Evolutionary conservation across 2,329 filamentous ascomycete species (phyloP), one percentile per base, ranked within the genome.

Genomic region (Rachicladosporium sp.): DNA sequence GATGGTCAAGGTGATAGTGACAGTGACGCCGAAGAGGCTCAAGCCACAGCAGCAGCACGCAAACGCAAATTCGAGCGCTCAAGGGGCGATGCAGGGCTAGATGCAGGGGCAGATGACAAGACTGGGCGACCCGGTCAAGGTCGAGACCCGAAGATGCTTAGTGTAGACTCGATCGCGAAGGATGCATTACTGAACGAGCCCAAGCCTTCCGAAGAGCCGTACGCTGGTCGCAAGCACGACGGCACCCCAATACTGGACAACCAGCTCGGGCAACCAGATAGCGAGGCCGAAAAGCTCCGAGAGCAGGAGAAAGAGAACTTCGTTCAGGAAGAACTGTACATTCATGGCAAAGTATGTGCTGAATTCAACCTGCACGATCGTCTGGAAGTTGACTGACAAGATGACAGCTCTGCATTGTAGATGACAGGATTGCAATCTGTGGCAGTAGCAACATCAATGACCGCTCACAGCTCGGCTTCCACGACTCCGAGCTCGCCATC

Each of bases 251-350:
- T 43, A 2, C 50, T 49, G 9, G 45, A 49, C 3, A 27, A 27
- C 23, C 23, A 27, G 23, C 23, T 27, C 23, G 45, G 44, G n/a
- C 48, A 51, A 29, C 34, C 33, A 3, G 41, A 41, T 10, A 35
- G 39, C 13, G 43, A 54, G 12, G 43, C 50, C 29, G 47, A 52
- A 11, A 67, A 70, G 0, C 65, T 81, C 3, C 65, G 76, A 0
- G 74, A 89, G 49, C 74, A 75, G 1, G 91, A 96, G 59, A 81
- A 87, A 42, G 73, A 81, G 39, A 85, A 93, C 56, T 93, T 91
- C 68, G 80, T 96, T 43, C 89, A 94, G 57, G 91, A 98, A 58
- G 89, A 98, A 60, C 73, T 96, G 2, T 98, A 98, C 58, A 80
- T 96, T 35, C 91, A 98, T 59, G 82, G 78, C 21, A 98, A 96